A percentile compares a stretch with the other conserved stretches of the same genome.
These are phyloP conservation scores for Penicillium sp. DNA, from an alignment of 2,329 filamentous ascomycete species.

Conservation along the genomic window DNA sequence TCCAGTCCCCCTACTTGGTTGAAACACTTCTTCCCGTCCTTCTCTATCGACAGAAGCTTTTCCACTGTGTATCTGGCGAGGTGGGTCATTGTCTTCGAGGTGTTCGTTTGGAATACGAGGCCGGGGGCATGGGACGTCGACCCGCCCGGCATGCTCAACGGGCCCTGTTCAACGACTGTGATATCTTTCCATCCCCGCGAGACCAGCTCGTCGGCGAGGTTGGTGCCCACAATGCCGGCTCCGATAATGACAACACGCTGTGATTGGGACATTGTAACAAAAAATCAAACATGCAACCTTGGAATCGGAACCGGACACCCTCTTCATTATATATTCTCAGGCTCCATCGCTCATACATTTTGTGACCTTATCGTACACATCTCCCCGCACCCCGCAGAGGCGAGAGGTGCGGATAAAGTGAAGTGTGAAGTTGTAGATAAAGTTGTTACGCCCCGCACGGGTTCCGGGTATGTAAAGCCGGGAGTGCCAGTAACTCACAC, in stretches of 20 bases:
- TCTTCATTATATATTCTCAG: constrained; percentile 4
- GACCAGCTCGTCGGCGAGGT: constrained; percentile 65
- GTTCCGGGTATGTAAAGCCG: constrained; percentile 12
- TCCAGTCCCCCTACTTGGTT: constrained; percentile 66
- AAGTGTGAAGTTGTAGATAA: background rate
- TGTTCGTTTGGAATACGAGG: constrained; percentile 64
- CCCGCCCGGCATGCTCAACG: constrained; percentile 62
- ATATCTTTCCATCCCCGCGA: constrained; percentile 64
- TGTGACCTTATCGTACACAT: constrained; percentile 2
- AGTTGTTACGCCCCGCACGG: constrained; percentile 10
- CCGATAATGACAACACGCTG: constrained; percentile 61
- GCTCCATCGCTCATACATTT: background rate
- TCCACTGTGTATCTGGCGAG: constrained; percentile 64
- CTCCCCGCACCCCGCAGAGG: background rate
- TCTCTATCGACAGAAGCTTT: constrained; percentile 57
- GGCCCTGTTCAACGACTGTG: constrained; percentile 66
- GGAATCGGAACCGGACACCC: background rate
- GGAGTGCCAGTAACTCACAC: background rate
- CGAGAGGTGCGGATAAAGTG: background rate
- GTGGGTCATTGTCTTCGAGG: constrained; percentile 50
- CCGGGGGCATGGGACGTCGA: constrained; percentile 68
- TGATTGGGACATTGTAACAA: constrained; percentile 33
- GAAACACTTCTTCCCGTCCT: constrained; percentile 54
- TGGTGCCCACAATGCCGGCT: constrained; percentile 65
- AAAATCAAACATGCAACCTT: background rate